Conservation (phyloP, 441 rosid genomes). For the Adansonia rubrostipa region DNA sequence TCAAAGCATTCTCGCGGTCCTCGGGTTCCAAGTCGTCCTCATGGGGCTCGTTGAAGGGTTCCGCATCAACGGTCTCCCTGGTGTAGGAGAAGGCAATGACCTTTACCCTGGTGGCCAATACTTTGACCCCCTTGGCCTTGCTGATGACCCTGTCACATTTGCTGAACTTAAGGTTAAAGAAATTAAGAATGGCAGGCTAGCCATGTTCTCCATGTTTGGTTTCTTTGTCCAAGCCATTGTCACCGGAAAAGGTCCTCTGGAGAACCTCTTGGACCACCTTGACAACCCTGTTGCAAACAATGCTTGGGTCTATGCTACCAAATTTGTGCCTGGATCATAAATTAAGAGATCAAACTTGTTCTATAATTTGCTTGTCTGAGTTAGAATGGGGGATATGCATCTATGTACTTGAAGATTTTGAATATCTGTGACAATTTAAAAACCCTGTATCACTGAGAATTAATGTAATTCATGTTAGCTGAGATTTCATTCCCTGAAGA, state of each 20-base stretch:
- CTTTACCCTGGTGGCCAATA: slow-evolving; percentile 93
- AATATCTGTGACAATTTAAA: background rate
- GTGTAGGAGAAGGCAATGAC: slow-evolving; percentile 92
- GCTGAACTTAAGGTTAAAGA: slow-evolving; percentile 66
- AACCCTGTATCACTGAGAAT: slow-evolving; percentile 17
- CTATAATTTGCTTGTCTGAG: slow-evolving; percentile 7
- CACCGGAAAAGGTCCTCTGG: slow-evolving; percentile 91
- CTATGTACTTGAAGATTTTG: slow-evolving; percentile 24
- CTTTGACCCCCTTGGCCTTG: slow-evolving; percentile 88
- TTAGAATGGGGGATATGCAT: background rate
- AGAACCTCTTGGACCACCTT: slow-evolving; percentile 86
- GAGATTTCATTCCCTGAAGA: background rate
- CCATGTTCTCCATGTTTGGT: slow-evolving; percentile 96
- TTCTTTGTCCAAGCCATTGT: slow-evolving; percentile 96
- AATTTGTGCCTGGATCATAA: slow-evolving; percentile 81
- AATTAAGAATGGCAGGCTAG: slow-evolving; percentile 86
- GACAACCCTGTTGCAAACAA: slow-evolving; percentile 92
- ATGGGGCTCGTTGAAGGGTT: slow-evolving; percentile 93
- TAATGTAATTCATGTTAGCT: slow-evolving; percentile 22
- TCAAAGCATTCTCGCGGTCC: slow-evolving; percentile 91
- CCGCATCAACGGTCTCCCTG: slow-evolving; percentile 88
- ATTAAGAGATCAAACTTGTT: background rate
- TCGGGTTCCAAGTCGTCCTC: slow-evolving; percentile 78
- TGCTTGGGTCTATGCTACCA: slow-evolving; percentile 93
- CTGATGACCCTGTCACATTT: slow-evolving; percentile 76